phyloP scores from a whole-genome alignment of 495 filamentous ascomycete species.

The Darksidea phi region DNA sequence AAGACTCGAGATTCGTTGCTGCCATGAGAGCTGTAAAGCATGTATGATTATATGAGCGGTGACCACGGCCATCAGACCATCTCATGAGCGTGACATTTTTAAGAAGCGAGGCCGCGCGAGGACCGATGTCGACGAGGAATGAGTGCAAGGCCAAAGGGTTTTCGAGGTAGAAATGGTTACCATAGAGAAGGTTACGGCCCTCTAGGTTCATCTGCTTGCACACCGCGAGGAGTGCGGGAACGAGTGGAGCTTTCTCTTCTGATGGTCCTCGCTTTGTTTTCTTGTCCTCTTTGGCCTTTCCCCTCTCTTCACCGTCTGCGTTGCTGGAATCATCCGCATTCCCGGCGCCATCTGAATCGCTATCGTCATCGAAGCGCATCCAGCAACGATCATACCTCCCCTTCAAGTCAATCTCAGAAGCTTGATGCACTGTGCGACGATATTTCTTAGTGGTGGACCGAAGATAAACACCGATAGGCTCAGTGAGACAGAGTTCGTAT shows the following conservation, averaged over 20 bases:
- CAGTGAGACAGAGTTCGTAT: slow-evolving; percentile 34
- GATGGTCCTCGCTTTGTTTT: neutral
- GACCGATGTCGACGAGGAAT: slow-evolving; percentile 37
- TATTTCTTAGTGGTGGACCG: slow-evolving; percentile 23
- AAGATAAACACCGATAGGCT: slow-evolving; percentile 30
- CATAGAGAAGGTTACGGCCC: slow-evolving; percentile 37
- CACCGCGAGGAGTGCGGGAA: slow-evolving; percentile 36
- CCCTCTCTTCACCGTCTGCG: neutral
- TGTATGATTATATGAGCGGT: slow-evolving; percentile 35
- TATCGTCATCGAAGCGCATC: neutral
- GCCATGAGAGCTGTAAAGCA: slow-evolving; percentile 31
- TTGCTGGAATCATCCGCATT: neutral
- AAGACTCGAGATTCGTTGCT: slow-evolving; percentile 33
- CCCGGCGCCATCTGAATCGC: neutral
- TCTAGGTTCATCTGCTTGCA: slow-evolving; percentile 38
- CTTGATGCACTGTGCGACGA: slow-evolving; percentile 34
- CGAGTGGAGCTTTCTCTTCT: slow-evolving; percentile 2
- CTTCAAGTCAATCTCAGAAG: no score
- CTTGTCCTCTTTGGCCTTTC: neutral
- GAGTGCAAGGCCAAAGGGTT: slow-evolving; percentile 37
- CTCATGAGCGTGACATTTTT: slow-evolving; percentile 28
- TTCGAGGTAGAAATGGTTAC: slow-evolving; percentile 33
- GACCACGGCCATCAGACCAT: slow-evolving; percentile 23
- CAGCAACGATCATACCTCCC: no score
- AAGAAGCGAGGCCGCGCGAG: slow-evolving; percentile 25